These are phyloP conservation scores for Echeveria elegans DNA, from an alignment of 164 flowering plant species.

Conservation along the genomic window DNA sequence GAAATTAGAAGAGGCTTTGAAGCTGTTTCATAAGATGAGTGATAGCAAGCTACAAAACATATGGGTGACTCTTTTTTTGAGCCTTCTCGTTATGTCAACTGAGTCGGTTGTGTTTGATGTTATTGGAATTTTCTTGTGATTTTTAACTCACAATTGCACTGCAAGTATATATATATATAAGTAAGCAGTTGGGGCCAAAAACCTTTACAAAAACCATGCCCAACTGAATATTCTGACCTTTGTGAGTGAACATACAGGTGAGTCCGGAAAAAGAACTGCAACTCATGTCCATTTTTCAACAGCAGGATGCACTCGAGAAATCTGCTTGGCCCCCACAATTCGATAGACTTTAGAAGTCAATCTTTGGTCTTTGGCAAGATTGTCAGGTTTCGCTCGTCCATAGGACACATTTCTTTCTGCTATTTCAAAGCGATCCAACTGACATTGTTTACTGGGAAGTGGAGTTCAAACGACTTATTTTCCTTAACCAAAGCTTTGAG, in stretches of 20 bases:
- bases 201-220: conserved; percentile 11
- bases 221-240: neutral
- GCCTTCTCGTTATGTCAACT: too few relatives aligned
- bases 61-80: too few relatives aligned
- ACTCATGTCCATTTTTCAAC: neutral
- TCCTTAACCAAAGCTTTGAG: conserved; percentile 43
- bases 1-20: too few relatives aligned
- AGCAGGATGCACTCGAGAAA: conserved; percentile 6
- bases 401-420: conserved; percentile 71
- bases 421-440: conserved; percentile 67
- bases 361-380: conserved; percentile 66
- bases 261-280: conserved; percentile 6
- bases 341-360: conserved; percentile 43
- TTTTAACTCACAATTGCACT: neutral
- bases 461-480: conserved; percentile 65
- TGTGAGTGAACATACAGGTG: neutral
- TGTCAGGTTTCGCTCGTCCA: conserved; percentile 72
- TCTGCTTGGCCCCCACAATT: conserved; percentile 39
- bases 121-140: neutral
- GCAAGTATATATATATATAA: neutral
- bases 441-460: conserved; percentile 83
- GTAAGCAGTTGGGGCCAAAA: neutral
- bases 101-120: neutral
- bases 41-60: too few relatives aligned
- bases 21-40: too few relatives aligned